Evolutionary conservation across 2,329 filamentous ascomycete species (phyloP), one percentile per base, ranked within the genome.

Genomic region (Coniochaeta hoffmannii): DNA sequence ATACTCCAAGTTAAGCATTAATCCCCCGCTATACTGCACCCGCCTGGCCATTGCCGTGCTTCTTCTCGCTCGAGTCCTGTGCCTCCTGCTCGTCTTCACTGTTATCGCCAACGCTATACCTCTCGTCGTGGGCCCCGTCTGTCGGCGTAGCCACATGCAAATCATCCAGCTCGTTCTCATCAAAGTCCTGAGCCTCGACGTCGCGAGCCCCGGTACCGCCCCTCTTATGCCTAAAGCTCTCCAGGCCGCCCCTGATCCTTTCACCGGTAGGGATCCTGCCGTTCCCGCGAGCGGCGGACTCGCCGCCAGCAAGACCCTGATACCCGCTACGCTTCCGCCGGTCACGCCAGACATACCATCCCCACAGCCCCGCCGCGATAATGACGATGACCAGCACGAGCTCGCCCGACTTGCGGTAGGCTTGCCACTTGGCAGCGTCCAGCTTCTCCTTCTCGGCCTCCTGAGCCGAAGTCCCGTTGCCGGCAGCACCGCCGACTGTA

Each of bases 391-490:
- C 83, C 2, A 97, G 79, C 1, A 91, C 90, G 7, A 92, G 82
- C 71, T 95, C 90, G 53, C 92, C 91, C 2, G 89, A 94, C 64
- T 89, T 87, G 67, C 87, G 88, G 71, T 97, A 97, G 0, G 92
- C 92, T 53, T 86, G 82, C 89, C 91, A 95, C 64, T 92, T 89
- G 17, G 91, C 90, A 28, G 90, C 83, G 62, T 92, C 83, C n/a
- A 96, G 72, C 67, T 81, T 77, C 65, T 88, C 85, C 65, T 89
- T 81, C 65, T 89, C 83, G 31, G 81, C 81, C 64, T 88, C 78
- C 63, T 84, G 82, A n/a, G 79, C 82, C 14, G 76, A 76, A 26
- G 82, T 90, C 63, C 63, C 70, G 64, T 80, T 80, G 56, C 68
- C 68, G 2, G 73, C 81, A 50, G 88, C 85, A 31, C 82, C 86